These are phyloP conservation scores for Knoxdaviesia proteae DNA, from an alignment of 2,329 filamentous ascomycete genomes.

Conservation along the genomic window DNA sequence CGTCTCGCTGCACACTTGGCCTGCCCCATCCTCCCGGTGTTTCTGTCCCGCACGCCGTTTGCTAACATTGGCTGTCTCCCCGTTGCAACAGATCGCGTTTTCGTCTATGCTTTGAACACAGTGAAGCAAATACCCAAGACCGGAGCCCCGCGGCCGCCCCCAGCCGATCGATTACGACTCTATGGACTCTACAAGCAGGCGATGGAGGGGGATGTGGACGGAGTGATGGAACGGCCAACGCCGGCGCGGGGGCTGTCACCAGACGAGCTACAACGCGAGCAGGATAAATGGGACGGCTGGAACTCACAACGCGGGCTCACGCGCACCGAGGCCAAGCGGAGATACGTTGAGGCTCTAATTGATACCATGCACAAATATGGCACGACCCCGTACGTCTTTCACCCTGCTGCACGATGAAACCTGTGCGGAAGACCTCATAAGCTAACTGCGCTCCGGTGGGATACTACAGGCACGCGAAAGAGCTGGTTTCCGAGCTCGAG, in stretches of 20 bases:
- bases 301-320: slow-evolving; percentile 65
- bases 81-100: slow-evolving; percentile 63
- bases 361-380: slow-evolving; percentile 95
- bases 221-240: slow-evolving; percentile 70
- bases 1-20: too few species aligned
- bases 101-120: slow-evolving; percentile 95
- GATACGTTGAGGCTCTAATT: slow-evolving; percentile 85
- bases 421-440: neutral
- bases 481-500: slow-evolving; percentile 84
- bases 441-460: neutral
- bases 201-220: slow-evolving; percentile 94
- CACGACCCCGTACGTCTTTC: slow-evolving; percentile 45
- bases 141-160: slow-evolving; percentile 71
- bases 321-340: slow-evolving; percentile 79
- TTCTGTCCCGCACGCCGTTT: slow-evolving; percentile 1
- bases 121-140: slow-evolving; percentile 95
- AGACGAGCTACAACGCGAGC: slow-evolving; percentile 36
- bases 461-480: slow-evolving; percentile 46
- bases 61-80: neutral
- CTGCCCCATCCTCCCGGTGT: slow-evolving; percentile 2
- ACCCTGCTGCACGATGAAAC: neutral
- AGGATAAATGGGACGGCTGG: slow-evolving; percentile 84
- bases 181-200: slow-evolving; percentile 98
- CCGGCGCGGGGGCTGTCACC: slow-evolving; percentile 21
- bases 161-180: slow-evolving; percentile 65